These are phyloP conservation scores for Rhytidiadelphus loreus DNA, from an alignment of 225 moss, liverwort and hornwort species.

Conservation along the genomic window DNA sequence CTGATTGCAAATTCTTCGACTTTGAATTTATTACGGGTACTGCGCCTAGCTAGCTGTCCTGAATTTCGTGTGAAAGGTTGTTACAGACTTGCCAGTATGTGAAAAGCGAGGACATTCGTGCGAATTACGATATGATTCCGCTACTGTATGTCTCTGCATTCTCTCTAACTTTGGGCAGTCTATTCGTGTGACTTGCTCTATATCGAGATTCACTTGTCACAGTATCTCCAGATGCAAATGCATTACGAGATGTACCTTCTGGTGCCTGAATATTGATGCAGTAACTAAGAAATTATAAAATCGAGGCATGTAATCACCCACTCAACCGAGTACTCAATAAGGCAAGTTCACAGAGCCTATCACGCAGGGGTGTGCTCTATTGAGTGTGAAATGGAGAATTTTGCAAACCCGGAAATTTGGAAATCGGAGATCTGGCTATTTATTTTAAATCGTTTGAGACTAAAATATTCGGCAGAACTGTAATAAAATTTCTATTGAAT, in stretches of 20 bases:
- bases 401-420: neutral
- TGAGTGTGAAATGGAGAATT: neutral
- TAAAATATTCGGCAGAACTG: neutral
- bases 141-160: neutral
- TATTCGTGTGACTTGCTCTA: slow-evolving; percentile 7
- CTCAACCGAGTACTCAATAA: neutral
- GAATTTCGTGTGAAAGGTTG: neutral
- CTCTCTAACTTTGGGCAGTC: neutral
- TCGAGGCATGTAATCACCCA: neutral
- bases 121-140: neutral
- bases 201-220: neutral
- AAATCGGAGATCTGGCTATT: neutral
- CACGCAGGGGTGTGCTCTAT: neutral
- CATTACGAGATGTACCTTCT: neutral
- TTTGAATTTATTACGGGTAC: neutral
- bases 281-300: neutral
- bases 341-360: neutral
- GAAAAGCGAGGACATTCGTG: slow-evolving; percentile 6
- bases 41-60: neutral
- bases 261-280: neutral
- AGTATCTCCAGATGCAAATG: neutral
- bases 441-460: neutral
- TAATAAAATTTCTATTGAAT: neutral
- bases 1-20: neutral
- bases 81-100: neutral